These are phyloP conservation scores for Rhexocercosporidium sp. DNA, from an alignment of 2,329 filamentous ascomycete species.

Conservation along the genomic window DNA sequence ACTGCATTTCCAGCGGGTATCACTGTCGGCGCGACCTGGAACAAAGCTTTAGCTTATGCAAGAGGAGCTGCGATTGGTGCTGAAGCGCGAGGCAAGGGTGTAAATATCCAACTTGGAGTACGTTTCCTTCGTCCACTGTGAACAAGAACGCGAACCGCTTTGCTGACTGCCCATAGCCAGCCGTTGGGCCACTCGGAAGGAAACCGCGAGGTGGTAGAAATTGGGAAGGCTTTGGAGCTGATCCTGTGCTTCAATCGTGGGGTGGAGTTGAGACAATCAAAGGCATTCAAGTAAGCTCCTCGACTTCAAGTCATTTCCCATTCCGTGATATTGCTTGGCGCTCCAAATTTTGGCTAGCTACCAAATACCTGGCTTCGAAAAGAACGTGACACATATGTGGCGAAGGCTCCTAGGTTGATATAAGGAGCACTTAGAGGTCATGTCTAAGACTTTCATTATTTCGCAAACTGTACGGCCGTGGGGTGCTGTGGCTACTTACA, in stretches of 20 bases:
- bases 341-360: background rate
- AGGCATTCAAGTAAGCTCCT: conserved; percentile 54
- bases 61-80: conserved; percentile 71
- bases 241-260: conserved; percentile 67
- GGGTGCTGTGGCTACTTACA: too few species aligned
- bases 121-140: background rate
- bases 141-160: background rate
- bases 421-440: too few species aligned
- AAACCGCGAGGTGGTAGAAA: conserved; percentile 75
- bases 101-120: conserved; percentile 69
- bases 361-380: too few species aligned
- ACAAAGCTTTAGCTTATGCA: conserved; percentile 72
- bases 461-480: too few species aligned
- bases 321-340: background rate
- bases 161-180: conserved; percentile 28
- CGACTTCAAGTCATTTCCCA: background rate
- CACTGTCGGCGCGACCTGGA: conserved; percentile 75
- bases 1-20: conserved; percentile 83
- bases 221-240: conserved; percentile 77
- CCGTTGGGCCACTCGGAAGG: conserved; percentile 72
- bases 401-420: too few species aligned
- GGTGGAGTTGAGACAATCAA: conserved; percentile 57
- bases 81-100: conserved; percentile 75
- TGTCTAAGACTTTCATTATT: too few species aligned
- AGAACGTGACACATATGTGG: too few species aligned